phyloP scores from a whole-genome alignment of 2,329 filamentous ascomycete genomes.

The Trichoderma koningiopsis region DNA sequence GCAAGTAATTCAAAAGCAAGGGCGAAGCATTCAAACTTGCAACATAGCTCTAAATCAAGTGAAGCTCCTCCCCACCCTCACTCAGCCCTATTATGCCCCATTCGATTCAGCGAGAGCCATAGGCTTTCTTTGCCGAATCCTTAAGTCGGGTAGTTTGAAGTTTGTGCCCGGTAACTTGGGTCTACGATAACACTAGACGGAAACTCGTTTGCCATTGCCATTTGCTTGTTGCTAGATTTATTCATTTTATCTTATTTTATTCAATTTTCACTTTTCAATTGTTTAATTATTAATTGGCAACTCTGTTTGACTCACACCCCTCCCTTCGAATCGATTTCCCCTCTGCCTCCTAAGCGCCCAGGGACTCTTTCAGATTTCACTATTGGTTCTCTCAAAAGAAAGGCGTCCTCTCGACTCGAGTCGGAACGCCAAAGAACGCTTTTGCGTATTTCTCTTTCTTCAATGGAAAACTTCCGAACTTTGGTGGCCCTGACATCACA shows the following conservation, averaged over 20 bases:
- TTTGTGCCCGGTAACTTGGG: neutral
- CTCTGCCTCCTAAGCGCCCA: neutral
- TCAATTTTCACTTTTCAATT: neutral
- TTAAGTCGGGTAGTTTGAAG: neutral
- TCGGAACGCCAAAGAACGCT: neutral
- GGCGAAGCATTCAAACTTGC: neutral
- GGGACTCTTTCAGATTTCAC: neutral
- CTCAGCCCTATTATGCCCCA: constrained; percentile 12
- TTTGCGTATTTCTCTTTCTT: neutral
- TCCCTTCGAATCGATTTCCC: neutral
- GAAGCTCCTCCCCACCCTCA: constrained; percentile 4
- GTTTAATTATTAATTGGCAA: neutral
- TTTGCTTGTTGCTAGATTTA: neutral
- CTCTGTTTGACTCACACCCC: constrained; percentile 3
- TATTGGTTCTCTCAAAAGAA: neutral
- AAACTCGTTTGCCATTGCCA: constrained; percentile 18
- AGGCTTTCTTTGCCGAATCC: no score
- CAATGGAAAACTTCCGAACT: neutral
- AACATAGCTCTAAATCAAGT: neutral
- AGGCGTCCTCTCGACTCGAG: neutral
- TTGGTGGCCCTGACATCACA: neutral
- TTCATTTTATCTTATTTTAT: neutral
- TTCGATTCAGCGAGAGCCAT: neutral
- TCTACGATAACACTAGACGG: neutral
- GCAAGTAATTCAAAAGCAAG: neutral